These are phyloP conservation scores for Aspergillus bridgeri DNA, from an alignment of 495 filamentous ascomycete genomes.

Conservation along the genomic window DNA sequence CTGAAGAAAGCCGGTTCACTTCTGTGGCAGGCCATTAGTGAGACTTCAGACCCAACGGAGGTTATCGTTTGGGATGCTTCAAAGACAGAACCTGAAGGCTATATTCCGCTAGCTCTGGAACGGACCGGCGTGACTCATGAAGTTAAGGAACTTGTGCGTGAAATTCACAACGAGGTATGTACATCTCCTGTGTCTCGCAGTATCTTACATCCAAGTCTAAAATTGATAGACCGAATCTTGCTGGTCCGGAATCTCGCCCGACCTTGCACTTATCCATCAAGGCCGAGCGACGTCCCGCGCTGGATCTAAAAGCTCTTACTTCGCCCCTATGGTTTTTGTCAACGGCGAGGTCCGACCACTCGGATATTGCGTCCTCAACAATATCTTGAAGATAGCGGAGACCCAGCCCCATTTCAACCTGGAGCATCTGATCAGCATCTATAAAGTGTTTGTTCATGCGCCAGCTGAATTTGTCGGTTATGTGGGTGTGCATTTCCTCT, in stretches of 20 bases:
- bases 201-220: not conserved
- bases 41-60: conserved; percentile 9
- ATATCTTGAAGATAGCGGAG: conserved; percentile 9
- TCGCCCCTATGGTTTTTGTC: conserved; percentile 13
- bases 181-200: not conserved
- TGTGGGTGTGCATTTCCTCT: conserved; percentile 4
- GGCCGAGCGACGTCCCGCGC: conserved; percentile 1
- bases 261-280: conserved; percentile 7
- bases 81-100: not conserved
- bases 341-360: conserved; percentile 14
- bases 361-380: conserved; percentile 13
- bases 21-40: conserved; percentile 1
- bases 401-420: conserved; percentile 8
- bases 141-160: conserved; percentile 5
- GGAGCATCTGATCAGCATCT: conserved; percentile 10
- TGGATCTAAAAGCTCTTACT: conserved; percentile 13
- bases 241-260: conserved; percentile 9
- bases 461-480: conserved; percentile 14
- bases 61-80: conserved; percentile 16
- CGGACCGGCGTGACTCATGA: conserved; percentile 11
- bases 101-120: conserved; percentile 5
- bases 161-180: conserved; percentile 16
- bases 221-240: conserved; percentile 5
- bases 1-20: conserved; percentile 3
- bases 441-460: conserved; percentile 1